These are phyloP conservation scores for Pugionium dolabratum DNA, from an alignment of 345 rosid species.

Conservation along the genomic window DNA sequence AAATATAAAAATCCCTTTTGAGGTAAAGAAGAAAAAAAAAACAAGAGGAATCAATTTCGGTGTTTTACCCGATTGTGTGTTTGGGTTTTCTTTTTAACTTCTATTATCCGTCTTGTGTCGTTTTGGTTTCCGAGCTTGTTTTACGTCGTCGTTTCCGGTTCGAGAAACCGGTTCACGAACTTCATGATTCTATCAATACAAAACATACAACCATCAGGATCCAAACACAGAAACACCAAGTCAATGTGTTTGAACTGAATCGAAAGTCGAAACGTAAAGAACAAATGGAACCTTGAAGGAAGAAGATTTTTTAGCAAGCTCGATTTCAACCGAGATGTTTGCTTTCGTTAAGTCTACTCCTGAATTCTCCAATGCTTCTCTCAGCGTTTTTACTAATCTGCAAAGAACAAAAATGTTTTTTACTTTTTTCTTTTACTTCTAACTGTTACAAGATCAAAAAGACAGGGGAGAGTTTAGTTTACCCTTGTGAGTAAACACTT, in stretches of 20 bases:
- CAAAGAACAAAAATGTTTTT: not conserved
- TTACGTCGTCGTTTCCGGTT: constrained; percentile 32
- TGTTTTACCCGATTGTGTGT: constrained; percentile 20
- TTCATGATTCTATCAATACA: constrained; percentile 28
- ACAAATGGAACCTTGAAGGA: constrained; percentile 33
- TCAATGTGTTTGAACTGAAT: not conserved
- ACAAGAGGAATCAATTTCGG: constrained; percentile 24
- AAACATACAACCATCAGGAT: not conserved
- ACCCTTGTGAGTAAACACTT: constrained; percentile 84
- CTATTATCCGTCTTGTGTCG: constrained; percentile 34
- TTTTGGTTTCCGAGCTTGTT: constrained; percentile 41
- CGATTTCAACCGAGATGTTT: constrained; percentile 82
- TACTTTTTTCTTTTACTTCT: not conserved
- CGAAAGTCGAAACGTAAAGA: constrained; percentile 4
- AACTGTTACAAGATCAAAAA: not conserved
- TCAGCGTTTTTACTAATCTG: constrained; percentile 79
- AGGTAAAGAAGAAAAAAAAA: constrained; percentile 26
- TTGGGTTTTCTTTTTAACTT: not conserved
- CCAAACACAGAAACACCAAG: not conserved
- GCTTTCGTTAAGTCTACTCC: constrained; percentile 93
- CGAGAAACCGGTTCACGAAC: constrained; percentile 26
- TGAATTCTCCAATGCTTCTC: constrained; percentile 74
- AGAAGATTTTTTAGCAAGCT: constrained; percentile 64
- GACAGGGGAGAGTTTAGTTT: constrained; percentile 17
- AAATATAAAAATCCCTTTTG: constrained; percentile 1